Evolutionary conservation across 202 grass and related monocot genomes (phyloP), one percentile per base, ranked within the genome.

Genomic region (Elaeis oleifera): DNA sequence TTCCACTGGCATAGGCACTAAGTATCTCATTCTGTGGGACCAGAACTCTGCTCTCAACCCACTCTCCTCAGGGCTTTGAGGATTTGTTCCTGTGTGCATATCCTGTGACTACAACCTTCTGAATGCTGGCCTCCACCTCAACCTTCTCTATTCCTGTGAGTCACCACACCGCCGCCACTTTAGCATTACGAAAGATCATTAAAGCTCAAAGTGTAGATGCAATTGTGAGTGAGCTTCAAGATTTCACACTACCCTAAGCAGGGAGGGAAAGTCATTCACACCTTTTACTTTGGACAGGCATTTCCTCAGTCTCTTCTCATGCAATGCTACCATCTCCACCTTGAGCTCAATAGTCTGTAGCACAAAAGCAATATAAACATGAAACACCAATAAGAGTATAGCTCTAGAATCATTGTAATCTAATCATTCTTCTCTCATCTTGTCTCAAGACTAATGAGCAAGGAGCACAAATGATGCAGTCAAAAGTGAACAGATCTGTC

Each of bases 281-380:
- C 94, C 94, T 99, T 99, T 99, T 71, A 99, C 94, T 99, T 99
- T 99, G 80, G 94, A 99, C 68, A 99, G 75, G 60, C 88, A 99
- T 81, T 67, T 99, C 56, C 88, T 90, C 68, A 99, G 71, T 74
- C 94, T 89, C 82, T 87, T 99, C 79, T 97, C 94, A 68, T 92
- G 94, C 24, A 99, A 28, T 31, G 94, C 79, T 62, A 99, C 94
- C 94, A 99, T 89, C 71, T 99, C 94, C 60, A 89, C 94, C 84
- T 99, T 99, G 61, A 99, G 71, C 72, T 97, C 94, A 50, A 87
- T 84, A 69, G 71, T 92, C 94, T 99, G 81, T 63, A 79, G 28
- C 25, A n/a, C 16, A n/a, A 16, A 23, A 51, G 20, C 36, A 44
- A 13, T 44, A 44, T 14, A 44, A 13, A 14, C 11, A 13, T 44